Conservation (phyloP, 768 basidiomycete species). For the Saitozyma sp. region DNA sequence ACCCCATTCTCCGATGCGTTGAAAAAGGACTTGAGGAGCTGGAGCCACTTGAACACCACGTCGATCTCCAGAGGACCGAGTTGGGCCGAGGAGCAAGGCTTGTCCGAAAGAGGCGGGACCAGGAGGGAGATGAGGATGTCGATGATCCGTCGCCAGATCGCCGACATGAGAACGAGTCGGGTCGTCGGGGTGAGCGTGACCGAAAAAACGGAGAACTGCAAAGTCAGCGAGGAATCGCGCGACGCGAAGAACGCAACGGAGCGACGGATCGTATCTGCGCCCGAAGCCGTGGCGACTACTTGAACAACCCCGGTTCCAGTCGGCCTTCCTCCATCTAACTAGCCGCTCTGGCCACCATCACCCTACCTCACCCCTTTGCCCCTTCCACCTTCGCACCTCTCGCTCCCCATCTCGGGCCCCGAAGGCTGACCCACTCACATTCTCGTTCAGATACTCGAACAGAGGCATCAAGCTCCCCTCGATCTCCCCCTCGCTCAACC, state of each 20-base stretch:
- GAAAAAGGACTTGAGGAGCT: constrained; percentile 50
- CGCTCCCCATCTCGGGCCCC: background rate
- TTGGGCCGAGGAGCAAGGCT: constrained; percentile 20
- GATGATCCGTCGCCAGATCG: constrained; percentile 44
- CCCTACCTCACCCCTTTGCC: too few relatives aligned
- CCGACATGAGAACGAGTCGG: constrained; percentile 35
- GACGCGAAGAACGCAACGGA: too few relatives aligned
- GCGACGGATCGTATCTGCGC: too few relatives aligned
- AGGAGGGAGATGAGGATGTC: constrained; percentile 47
- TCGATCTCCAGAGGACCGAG: constrained; percentile 37
- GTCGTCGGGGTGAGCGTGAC: constrained; percentile 36
- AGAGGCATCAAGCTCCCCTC: constrained; percentile 42
- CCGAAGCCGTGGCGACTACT: too few relatives aligned
- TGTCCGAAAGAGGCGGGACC: constrained; percentile 49
- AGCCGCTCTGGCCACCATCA: too few relatives aligned
- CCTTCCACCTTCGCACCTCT: too few relatives aligned
- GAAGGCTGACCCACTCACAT: constrained; percentile 27
- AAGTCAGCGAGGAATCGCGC: constrained; percentile 3
- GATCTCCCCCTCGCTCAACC: constrained; percentile 36
- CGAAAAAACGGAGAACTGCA: constrained; percentile 49
- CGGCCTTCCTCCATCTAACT: too few relatives aligned
- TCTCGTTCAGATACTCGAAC: constrained; percentile 50
- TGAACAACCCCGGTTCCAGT: too few relatives aligned
- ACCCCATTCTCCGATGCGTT: constrained; percentile 45
- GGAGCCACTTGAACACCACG: constrained; percentile 52